Evolutionary conservation across 2,329 filamentous ascomycete genomes (phyloP).

Genomic region (Penicillium sp.): DNA sequence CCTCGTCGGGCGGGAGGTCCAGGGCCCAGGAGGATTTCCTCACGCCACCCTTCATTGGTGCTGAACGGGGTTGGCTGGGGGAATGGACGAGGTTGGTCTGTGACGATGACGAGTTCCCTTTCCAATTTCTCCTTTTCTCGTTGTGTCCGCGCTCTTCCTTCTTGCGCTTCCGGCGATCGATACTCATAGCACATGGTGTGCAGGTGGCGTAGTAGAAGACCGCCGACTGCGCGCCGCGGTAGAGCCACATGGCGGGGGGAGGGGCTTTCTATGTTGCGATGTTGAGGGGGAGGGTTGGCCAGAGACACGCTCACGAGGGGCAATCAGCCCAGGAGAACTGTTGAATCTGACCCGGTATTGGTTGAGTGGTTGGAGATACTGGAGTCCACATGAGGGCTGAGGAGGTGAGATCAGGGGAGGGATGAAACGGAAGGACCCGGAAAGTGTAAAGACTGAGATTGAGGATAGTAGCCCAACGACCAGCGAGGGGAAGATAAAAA

Average conservation of each 20-base stretch:
- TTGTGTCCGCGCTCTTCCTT: conserved; percentile 62
- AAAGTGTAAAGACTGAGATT: background rate
- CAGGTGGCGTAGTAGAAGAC: conserved; percentile 49
- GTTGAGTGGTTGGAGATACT: conserved; percentile 21
- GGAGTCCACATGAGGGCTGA: conserved; percentile 35
- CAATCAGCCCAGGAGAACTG: conserved; percentile 22
- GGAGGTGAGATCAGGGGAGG: conserved; percentile 11
- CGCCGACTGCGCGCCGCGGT: conserved; percentile 46
- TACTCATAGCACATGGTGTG: conserved; percentile 62
- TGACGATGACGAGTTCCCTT: conserved; percentile 43
- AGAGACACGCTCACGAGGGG: conserved; percentile 18
- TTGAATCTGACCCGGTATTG: conserved; percentile 22
- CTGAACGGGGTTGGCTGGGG: conserved; percentile 72
- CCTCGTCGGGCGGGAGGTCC: conserved; percentile 60
- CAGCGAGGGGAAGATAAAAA: conserved; percentile 13
- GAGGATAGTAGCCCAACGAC: conserved; percentile 12
- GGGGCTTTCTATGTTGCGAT: background rate
- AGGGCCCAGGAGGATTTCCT: conserved; percentile 80
- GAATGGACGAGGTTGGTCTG: conserved; percentile 67
- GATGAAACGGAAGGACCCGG: background rate
- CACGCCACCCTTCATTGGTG: conserved; percentile 82
- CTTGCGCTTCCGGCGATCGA: conserved; percentile 64
- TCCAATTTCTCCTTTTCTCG: conserved; percentile 61
- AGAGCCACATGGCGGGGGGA: conserved; percentile 43
- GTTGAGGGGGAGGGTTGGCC: background rate